Evolutionary conservation across 495 filamentous ascomycete species (phyloP), one percentile per base, ranked within the genome.

Genomic region (Tuber calosporum): DNA sequence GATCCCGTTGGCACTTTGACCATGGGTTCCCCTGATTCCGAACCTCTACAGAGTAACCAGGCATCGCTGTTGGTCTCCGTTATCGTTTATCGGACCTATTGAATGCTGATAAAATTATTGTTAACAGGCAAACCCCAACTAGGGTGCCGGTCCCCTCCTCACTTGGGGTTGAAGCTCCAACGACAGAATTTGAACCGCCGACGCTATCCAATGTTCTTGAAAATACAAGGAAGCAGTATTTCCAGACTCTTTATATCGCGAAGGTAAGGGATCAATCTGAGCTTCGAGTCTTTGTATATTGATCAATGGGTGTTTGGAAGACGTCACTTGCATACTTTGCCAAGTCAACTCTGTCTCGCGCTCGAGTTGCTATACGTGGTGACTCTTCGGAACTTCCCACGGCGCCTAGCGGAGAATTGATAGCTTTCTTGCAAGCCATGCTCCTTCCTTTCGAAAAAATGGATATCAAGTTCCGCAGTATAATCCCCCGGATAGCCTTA

Each of bases 251-350:
- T n/a, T 98, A 97, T 84, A 85, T 93, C 62, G 95, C 95, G 9
- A 95, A 91, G 86, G 91, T 92, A 67, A 19, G 53, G 26, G n/a
- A 34, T 62, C 11, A 34, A 39, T 71, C 5, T 66, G 53, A 26
- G 41, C 15, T 34, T 45, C 69, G 67, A 36, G 0, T 40, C 41
- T 68, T 38, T 30, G 30, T 69, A 45, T 70, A 41, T 34, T 62
- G 20, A 66, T 81, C 84, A 72, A 84, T 79, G 72, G 72, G 13
- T 62, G 15, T 48, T 66, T n/a, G 19, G 26, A 58, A 93, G 89
- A 91, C 93, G 36, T 95, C 95, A 19, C 84, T 98, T 78, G 96
- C 94, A 76, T 99, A 97, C 82, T 99, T 98, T 85, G 92, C 94
- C 30, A 99, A 99, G 85, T 95, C 95, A 1, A 93, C 95, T 5